These are phyloP conservation scores for Barnettozyma hawaiiensis DNA, from an alignment of 1,139 yeast genomes.

Conservation along the genomic window DNA sequence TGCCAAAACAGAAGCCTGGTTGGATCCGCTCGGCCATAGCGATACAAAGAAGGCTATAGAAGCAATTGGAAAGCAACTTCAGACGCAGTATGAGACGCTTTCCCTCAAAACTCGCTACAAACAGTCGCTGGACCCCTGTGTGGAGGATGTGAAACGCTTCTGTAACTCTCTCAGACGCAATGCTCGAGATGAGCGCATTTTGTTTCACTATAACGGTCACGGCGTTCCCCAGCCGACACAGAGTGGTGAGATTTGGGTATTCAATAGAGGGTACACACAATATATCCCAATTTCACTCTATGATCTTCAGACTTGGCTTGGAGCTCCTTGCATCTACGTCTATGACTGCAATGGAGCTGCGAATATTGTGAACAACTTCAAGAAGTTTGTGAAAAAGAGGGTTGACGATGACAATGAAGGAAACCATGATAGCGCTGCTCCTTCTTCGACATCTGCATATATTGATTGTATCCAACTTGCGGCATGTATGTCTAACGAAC, in stretches of 20 bases:
- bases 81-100: conserved; percentile 82
- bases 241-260: conserved; percentile 98
- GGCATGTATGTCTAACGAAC: conserved; percentile 83
- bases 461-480: conserved; percentile 91
- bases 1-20: conserved; percentile 90
- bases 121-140: conserved; percentile 89
- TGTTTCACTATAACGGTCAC: conserved; percentile 96
- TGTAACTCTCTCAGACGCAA: conserved; percentile 84
- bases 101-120: conserved; percentile 86
- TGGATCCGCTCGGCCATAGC: conserved; percentile 77
- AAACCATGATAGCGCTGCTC: conserved; percentile 58
- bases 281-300: conserved; percentile 92
- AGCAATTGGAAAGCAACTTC: conserved; percentile 82
- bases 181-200: conserved; percentile 84
- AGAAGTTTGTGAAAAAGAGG: conserved; percentile 84
- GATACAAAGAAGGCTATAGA: conserved; percentile 92
- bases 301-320: conserved; percentile 94
- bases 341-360: conserved; percentile 96
- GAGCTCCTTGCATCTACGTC: conserved; percentile 94
- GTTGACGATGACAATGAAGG: conserved; percentile 82
- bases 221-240: conserved; percentile 98
- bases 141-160: conserved; percentile 89
- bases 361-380: conserved; percentile 83
- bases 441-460: conserved; percentile 51
- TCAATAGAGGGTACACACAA: conserved; percentile 93